Evolutionary conservation across 2,329 filamentous ascomycete genomes (phyloP), one percentile per base, ranked within the genome.

Genomic region (Fusarium nurragi): DNA sequence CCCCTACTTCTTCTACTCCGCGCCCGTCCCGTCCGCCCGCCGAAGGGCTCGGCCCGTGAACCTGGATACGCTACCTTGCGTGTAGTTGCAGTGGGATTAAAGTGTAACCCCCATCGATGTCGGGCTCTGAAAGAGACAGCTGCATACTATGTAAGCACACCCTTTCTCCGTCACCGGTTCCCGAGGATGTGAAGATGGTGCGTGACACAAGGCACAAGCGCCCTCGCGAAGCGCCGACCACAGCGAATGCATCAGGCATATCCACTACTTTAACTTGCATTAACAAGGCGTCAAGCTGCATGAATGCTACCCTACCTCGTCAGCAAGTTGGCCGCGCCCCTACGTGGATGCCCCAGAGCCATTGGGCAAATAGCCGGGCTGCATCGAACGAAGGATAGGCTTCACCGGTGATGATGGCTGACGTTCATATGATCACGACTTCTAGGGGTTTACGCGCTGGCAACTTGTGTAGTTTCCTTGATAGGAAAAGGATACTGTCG

Each of bases 181-280:
- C 55, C 49, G 25, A 43, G 25, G 37, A 36, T 34, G 36, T 28
- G 38, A 54, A 48, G 51, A 60, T 28, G 45, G 43, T 65, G 61
- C 45, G 61, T 65, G 40, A 34, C 61, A 63, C 50, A 37, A 44
- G 32, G 41, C 25, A 43, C 41, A 65, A 48, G 49, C 61, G 44
- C 60, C 41, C 59, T 38, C 38, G 46, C 43, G 54, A 64, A 64
- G 54, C 54, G 43, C 32, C 60, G 8, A 26, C 26, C 48, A 39
- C 16, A n/a, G n/a, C 28, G 16, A 37, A 30, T 38, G 37, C 38
- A 18, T 26, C 26, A 32, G n/a, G n/a, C 13, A 32, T 25, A 54
- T 43, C 16, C 53, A 53, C 36, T 44, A 44, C 56, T 61, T 61
- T 43, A 61, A 55, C 58, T 56, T 61, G 58, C 58, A 61, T 61